These are phyloP conservation scores for Tricholoma furcatifolium DNA, from an alignment of 768 basidiomycete species.

Conservation along the genomic window DNA sequence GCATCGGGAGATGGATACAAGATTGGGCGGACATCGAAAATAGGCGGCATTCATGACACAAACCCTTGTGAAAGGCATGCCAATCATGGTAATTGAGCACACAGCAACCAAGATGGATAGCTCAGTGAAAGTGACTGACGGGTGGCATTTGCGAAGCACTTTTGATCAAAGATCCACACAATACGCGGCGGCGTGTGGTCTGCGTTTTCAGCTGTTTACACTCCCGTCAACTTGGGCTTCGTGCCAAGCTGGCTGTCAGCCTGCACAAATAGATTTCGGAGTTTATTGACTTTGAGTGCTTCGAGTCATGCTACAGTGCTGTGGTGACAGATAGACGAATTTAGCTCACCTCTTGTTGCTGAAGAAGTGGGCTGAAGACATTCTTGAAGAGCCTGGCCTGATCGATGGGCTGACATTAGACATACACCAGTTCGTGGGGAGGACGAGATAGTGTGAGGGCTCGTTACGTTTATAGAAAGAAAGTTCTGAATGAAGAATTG, in stretches of 20 bases:
- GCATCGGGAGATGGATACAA: too few relatives aligned
- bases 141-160: slow-evolving; percentile 1
- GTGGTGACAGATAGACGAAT: too few relatives aligned
- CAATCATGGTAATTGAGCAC: neutral
- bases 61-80: neutral
- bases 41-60: neutral
- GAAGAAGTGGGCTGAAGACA: too few relatives aligned
- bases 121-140: neutral
- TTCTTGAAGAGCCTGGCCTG: too few relatives aligned
- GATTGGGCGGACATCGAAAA: neutral
- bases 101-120: neutral
- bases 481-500: too few relatives aligned
- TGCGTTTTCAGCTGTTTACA: neutral
- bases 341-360: too few relatives aligned
- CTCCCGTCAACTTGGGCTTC: neutral
- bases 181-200: neutral
- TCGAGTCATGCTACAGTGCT: too few relatives aligned
- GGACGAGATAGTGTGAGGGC: too few relatives aligned
- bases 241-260: neutral
- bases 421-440: too few relatives aligned
- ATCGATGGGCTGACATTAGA: too few relatives aligned
- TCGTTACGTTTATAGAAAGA: too few relatives aligned
- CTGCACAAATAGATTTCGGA: neutral
- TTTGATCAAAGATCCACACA: slow-evolving; percentile 16
- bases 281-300: neutral